phyloP scores from a whole-genome alignment of 176 grass and related monocot species.

The Bonia amplexicaulis region DNA sequence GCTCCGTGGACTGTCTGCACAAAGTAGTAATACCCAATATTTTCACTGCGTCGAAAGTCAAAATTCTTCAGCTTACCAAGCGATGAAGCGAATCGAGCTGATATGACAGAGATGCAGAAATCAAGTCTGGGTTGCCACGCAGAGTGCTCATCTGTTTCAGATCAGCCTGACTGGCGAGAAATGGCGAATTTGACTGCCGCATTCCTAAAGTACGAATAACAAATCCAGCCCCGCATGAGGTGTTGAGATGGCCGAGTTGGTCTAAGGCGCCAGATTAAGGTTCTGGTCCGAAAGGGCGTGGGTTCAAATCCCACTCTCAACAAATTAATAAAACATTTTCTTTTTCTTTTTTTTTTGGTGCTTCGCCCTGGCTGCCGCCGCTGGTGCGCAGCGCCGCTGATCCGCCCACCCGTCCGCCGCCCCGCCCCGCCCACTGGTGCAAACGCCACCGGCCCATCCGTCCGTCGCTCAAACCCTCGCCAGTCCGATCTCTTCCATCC shows the following conservation, averaged over 20 bases:
- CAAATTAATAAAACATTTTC: neutral
- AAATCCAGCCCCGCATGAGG: rapidly evolving
- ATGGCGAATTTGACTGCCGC: neutral
- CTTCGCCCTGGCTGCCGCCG: too few species aligned
- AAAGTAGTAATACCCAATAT: neutral
- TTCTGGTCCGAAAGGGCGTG: constrained; percentile 70
- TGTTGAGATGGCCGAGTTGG: constrained; percentile 84
- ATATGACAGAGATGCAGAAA: neutral
- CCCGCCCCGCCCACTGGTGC: too few species aligned
- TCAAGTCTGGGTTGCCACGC: neutral
- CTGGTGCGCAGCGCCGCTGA: too few species aligned
- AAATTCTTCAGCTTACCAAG: neutral
- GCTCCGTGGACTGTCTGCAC: neutral
- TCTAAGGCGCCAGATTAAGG: constrained; percentile 75
- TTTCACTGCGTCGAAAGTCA: neutral
- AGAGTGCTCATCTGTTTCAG: neutral
- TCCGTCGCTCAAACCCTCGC: too few species aligned
- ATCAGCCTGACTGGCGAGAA: neutral
- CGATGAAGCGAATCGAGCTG: neutral
- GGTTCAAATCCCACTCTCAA: constrained; percentile 70
- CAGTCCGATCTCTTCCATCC: neutral
- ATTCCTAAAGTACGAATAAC: rapidly evolving
- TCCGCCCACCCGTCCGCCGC: too few species aligned
- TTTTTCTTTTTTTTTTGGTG: too few species aligned
- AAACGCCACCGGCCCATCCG: too few species aligned